Conservation (phyloP, 768 basidiomycete species). For the Lactarius tabidus region DNA sequence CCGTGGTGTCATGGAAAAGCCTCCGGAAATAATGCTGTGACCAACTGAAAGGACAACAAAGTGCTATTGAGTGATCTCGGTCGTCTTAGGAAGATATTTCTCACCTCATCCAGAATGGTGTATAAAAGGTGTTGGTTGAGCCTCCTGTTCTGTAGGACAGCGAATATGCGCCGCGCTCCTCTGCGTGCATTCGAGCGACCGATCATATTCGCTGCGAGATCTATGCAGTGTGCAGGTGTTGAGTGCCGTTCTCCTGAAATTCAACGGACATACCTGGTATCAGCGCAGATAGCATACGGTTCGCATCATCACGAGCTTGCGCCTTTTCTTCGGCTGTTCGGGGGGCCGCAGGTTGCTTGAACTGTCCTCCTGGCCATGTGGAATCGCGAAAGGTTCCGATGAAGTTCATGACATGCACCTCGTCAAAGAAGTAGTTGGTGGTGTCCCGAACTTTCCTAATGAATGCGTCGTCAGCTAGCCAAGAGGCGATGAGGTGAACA, state of each 20-base stretch:
- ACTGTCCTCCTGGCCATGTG: slow-evolving; percentile 83
- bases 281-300: slow-evolving; percentile 82
- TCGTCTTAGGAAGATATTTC: slow-evolving; percentile 19
- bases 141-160: slow-evolving; percentile 90
- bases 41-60: slow-evolving; percentile 39
- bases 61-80: background rate
- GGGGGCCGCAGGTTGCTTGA: slow-evolving; percentile 55
- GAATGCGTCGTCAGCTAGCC: background rate
- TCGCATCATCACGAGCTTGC: slow-evolving; percentile 80
- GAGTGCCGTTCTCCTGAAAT: background rate
- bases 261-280: slow-evolving; percentile 66
- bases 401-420: slow-evolving; percentile 63
- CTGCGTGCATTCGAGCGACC: slow-evolving; percentile 93
- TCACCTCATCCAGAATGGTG: slow-evolving; percentile 85
- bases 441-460: slow-evolving; percentile 84
- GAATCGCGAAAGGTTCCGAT: slow-evolving; percentile 65
- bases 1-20: slow-evolving; percentile 22
- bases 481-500: slow-evolving; percentile 1
- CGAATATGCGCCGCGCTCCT: slow-evolving; percentile 89
- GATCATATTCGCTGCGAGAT: slow-evolving; percentile 95
- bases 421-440: slow-evolving; percentile 57
- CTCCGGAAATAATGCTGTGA: slow-evolving; percentile 61
- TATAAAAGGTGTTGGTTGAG: slow-evolving; percentile 92
- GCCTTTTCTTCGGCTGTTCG: slow-evolving; percentile 79
- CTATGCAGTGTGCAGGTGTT: slow-evolving; percentile 38